Evolutionary conservation across 225 moss, liverwort and hornwort genomes (phyloP).

Genomic region (Marchantia paleacea): DNA sequence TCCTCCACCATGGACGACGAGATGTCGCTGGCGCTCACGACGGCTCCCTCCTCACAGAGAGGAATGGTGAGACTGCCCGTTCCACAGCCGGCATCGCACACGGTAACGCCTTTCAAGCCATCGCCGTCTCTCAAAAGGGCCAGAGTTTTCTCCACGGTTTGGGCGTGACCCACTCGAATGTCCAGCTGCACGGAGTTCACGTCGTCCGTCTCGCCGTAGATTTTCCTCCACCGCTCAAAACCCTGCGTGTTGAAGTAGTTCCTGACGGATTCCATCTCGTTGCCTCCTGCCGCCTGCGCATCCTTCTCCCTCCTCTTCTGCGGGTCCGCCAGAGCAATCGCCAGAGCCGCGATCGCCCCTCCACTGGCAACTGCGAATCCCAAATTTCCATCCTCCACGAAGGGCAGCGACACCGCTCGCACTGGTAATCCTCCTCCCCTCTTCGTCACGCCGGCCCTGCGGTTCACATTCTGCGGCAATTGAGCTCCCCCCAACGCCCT

Average conservation of each 20-base stretch:
- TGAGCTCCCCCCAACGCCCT: background rate
- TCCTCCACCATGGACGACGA: slow-evolving; percentile 93
- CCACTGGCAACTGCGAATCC: slow-evolving; percentile 80
- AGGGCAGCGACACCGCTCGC: slow-evolving; percentile 27
- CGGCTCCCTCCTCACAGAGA: slow-evolving; percentile 64
- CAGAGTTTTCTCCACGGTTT: slow-evolving; percentile 79
- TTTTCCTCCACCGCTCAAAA: slow-evolving; percentile 86
- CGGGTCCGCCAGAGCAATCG: slow-evolving; percentile 75
- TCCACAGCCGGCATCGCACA: slow-evolving; percentile 94
- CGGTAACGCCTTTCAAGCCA: slow-evolving; percentile 51
- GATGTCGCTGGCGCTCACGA: slow-evolving; percentile 83
- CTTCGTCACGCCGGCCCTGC: background rate
- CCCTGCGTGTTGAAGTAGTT: slow-evolving; percentile 92
- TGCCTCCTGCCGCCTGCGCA: slow-evolving; percentile 72
- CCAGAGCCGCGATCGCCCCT: slow-evolving; percentile 70
- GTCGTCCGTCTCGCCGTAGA: slow-evolving; percentile 88
- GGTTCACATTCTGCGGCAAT: background rate
- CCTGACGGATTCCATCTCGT: slow-evolving; percentile 88
- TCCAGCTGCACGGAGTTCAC: slow-evolving; percentile 93
- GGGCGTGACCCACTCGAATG: slow-evolving; percentile 80
- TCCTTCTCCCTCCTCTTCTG: slow-evolving; percentile 95
- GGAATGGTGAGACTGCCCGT: slow-evolving; percentile 85
- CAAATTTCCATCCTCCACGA: slow-evolving; percentile 48
- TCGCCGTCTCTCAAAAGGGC: slow-evolving; percentile 37
- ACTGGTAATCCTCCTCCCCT: slow-evolving; percentile 1